Evolutionary conservation across 179 eudicot species (phyloP).

Genomic region (Sideroxylon spinosum): DNA sequence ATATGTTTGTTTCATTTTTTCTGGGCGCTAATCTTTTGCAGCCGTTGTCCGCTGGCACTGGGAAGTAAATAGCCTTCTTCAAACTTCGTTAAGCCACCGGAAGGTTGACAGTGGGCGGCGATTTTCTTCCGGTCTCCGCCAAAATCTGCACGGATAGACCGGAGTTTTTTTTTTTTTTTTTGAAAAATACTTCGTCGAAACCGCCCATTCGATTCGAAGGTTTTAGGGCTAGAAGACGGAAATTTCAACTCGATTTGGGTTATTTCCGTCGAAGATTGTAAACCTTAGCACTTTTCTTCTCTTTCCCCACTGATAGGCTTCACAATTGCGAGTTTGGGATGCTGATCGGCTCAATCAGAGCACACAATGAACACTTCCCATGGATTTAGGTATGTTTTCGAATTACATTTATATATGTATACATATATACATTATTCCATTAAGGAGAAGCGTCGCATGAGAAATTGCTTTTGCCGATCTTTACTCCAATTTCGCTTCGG

Average conservation of each 20-base stretch:
- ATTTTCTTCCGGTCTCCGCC: not conserved
- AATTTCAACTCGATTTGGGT: not conserved
- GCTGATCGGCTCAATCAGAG: not conserved
- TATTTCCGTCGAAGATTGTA: no score
- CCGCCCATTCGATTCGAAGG: not conserved
- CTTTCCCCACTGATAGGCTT: not conserved
- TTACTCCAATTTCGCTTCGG: no score
- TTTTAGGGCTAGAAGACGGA: not conserved
- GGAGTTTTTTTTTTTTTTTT: no score
- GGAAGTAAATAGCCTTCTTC: no score
- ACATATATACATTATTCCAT: no score
- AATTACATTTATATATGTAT: no score
- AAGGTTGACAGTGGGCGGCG: not conserved
- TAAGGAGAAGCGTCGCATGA: no score
- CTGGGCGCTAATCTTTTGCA: no score
- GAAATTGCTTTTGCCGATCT: no score
- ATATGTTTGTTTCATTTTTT: no score
- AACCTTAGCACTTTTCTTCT: not conserved
- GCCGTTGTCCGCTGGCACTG: no score
- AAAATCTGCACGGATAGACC: not conserved
- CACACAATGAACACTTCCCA: not conserved
- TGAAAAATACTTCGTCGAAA: no score
- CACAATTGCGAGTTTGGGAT: not conserved
- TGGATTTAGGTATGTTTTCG: not conserved
- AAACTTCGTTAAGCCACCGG: not conserved